Conservation (phyloP, 805 yeast species). For the Wickerhamomyces queroliae region DNA sequence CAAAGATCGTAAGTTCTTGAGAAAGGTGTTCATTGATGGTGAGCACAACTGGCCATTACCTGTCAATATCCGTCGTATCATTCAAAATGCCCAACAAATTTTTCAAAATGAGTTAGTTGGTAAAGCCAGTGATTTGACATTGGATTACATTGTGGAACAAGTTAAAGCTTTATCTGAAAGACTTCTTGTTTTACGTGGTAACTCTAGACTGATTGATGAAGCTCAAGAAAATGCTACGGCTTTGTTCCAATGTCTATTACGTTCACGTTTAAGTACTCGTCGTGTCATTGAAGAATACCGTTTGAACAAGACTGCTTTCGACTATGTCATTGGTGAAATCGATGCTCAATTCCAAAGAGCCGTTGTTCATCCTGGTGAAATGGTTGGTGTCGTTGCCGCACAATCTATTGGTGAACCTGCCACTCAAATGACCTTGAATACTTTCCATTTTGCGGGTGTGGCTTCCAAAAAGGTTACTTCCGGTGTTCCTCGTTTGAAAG, state of each 20-base stretch:
- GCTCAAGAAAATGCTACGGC: conserved; percentile 92
- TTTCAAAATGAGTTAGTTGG: conserved; percentile 91
- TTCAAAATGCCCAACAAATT: conserved; percentile 95
- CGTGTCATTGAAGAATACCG: conserved; percentile 90
- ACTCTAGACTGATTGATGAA: conserved; percentile 62
- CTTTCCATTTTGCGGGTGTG: conserved; percentile 98
- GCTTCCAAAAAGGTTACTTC: conserved; percentile 93
- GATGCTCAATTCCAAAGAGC: conserved; percentile 91
- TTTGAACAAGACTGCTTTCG: conserved; percentile 78
- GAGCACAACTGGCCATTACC: conserved; percentile 98
- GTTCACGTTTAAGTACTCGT: conserved; percentile 88
- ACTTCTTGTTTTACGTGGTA: conserved; percentile 78
- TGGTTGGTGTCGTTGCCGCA: conserved; percentile 97
- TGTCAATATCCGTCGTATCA: conserved; percentile 91
- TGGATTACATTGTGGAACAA: conserved; percentile 70
- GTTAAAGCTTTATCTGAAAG: conserved; percentile 65
- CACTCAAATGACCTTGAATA: conserved; percentile 94
- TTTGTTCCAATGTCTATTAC: conserved; percentile 82
- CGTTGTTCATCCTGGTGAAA: conserved; percentile 93
- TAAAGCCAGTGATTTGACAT: conserved; percentile 83
- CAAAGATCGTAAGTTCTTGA: conserved; percentile 72
- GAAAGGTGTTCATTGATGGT: conserved; percentile 87
- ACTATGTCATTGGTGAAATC: conserved; percentile 93
- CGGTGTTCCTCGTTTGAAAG: conserved; percentile 97
- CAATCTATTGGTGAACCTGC: conserved; percentile 99